Evolutionary conservation across 345 rosid genomes (phyloP), one percentile per base, ranked within the genome.

Genomic region (Corymbia maculata): DNA sequence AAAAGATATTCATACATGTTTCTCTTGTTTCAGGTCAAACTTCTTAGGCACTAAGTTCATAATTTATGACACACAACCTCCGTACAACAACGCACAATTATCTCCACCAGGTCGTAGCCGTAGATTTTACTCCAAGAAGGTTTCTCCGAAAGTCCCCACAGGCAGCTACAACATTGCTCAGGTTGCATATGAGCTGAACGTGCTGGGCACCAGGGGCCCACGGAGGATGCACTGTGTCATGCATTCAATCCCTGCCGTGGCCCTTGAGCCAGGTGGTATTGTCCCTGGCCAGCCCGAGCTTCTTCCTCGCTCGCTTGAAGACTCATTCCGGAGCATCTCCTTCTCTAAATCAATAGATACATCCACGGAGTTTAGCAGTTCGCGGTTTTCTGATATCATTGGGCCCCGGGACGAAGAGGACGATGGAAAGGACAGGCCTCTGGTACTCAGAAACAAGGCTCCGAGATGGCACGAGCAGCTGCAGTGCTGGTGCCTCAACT

Each of bases 381-480:
- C 94, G 12, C 85, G 91, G 79, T 93, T 93, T 90, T 93, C 93
- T 6, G 93, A 93, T 50, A 88, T 92, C 80, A 90, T 85, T 0
- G 93, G 91, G 15, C 89, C 90, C 53, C 91, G 91, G 26, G 87
- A 85, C 26, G 88, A 88, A 55, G 93, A 91, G 55, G 94, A 89
- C 13, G 92, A 89, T 6, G 93, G 91, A 8, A 93, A 92, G 85
- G 93, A 90, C 51, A 88, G 92, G 16, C 90, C 91, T 30, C 64
- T 92, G 49, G 86, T 93, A 68, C 92, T 93, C 26, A 70, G 85
- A 55, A 93, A 93, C 89, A 93, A 93, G 87, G 93, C 94, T 21
- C 95, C 95, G 4, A 92, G 95, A 82, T 92, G 95, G 95, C 95
- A 93, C 1, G 95, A 92, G 47, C 95, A 93, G 89, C 85, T 93